Percentiles rank a stretch among this genome's conserved stretches.
phyloP scores from a whole-genome alignment of 78 protist species.

The Pigoraptor vietnamica region DNA sequence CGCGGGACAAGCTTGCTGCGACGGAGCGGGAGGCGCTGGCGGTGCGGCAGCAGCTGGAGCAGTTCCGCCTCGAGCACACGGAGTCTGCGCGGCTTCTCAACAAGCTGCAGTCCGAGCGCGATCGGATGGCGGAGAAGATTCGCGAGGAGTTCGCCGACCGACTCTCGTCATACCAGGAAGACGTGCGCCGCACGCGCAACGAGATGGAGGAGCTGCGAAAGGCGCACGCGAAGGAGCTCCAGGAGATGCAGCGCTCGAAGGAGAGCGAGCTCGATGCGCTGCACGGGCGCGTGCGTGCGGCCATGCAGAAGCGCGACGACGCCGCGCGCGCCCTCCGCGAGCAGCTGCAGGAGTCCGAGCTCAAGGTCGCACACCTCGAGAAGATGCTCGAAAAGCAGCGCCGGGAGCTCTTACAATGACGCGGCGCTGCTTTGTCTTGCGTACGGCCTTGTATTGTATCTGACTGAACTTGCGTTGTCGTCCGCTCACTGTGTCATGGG shows the following conservation, averaged over 20 bases:
- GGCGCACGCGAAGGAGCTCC: not conserved
- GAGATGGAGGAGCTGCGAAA: not conserved
- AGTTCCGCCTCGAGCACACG: not conserved
- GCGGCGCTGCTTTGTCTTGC: not conserved
- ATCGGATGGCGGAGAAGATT: not conserved
- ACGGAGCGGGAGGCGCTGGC: not conserved
- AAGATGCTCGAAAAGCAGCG: constrained; percentile 3
- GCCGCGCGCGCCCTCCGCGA: not conserved
- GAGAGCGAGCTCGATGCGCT: constrained; percentile 1
- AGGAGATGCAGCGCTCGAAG: not conserved
- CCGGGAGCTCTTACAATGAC: not conserved
- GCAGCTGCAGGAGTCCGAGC: not conserved
- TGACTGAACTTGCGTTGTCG: no score
- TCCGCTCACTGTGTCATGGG: no score
- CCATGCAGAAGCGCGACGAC: not conserved
- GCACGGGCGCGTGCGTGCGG: constrained; percentile 1
- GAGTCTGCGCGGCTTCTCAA: not conserved
- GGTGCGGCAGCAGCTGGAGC: constrained; percentile 3
- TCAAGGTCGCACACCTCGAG: not conserved
- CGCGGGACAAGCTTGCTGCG: not conserved
- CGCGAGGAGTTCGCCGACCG: not conserved
- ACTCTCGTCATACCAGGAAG: not conserved
- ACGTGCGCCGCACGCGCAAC: not conserved
- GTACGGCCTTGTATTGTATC: not conserved
- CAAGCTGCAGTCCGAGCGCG: not conserved